Conservation (phyloP, 1,284 basidiomycete genomes). For the Hortiboletus rubellus region DNA sequence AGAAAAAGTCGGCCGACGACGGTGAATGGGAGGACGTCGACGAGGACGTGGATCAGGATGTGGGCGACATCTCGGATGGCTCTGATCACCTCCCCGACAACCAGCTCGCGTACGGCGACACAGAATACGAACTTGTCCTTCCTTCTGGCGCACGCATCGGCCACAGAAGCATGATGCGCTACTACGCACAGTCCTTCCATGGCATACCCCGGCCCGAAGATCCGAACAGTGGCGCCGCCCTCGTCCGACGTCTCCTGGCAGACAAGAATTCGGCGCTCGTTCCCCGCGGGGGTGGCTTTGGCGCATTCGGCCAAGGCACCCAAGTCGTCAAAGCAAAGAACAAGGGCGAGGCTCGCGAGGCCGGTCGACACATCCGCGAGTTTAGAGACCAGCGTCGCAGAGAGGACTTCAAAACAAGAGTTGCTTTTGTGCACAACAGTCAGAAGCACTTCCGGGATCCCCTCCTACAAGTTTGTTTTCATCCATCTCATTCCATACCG, state of each 20-base stretch:
- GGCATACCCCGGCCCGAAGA: conserved; percentile 49
- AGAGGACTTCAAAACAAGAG: conserved; percentile 84
- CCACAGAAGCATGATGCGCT: conserved; percentile 84
- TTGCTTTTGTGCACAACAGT: conserved; percentile 76
- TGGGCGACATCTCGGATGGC: conserved; percentile 40
- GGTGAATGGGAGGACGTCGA: conserved; percentile 66
- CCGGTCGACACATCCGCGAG: conserved; percentile 83
- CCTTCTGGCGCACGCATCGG: conserved; percentile 93
- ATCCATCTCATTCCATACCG: background rate
- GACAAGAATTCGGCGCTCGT: conserved; percentile 84
- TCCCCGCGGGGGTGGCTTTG: conserved; percentile 82
- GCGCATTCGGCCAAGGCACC: conserved; percentile 78
- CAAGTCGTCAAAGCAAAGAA: conserved; percentile 91
- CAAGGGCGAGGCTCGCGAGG: conserved; percentile 91
- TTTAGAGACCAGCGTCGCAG: conserved; percentile 79
- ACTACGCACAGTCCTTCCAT: conserved; percentile 84
- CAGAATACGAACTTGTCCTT: conserved; percentile 87
- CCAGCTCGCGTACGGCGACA: conserved; percentile 71
- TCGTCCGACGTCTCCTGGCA: conserved; percentile 71
- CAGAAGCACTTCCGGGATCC: conserved; percentile 87
- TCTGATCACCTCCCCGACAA: conserved; percentile 52
- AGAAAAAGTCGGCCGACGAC: conserved; percentile 17
- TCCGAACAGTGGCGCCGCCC: conserved; percentile 67
- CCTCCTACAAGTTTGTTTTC: conserved; percentile 40
- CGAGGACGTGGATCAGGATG: conserved; percentile 42